Percentiles rank a stretch among this genome's conserved stretches.
phyloP scores from a whole-genome alignment of 176 grass and related monocot genomes.

The Triticum dicoccoides region DNA sequence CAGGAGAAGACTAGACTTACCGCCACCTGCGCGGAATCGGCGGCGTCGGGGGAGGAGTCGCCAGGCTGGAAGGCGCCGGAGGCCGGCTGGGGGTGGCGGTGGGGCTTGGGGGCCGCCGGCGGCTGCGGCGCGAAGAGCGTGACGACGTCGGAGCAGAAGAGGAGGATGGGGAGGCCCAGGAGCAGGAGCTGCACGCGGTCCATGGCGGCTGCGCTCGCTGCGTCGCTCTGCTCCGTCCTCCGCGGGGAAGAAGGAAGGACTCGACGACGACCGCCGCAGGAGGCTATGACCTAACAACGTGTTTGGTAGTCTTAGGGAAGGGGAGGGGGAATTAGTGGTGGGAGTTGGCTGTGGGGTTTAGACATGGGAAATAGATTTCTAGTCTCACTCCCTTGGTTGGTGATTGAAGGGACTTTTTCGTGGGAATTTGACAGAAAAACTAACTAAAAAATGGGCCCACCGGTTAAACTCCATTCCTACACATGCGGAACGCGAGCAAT shows the following conservation, averaged over 20 bases:
- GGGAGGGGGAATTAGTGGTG: no score
- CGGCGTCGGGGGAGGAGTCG: conserved; percentile 9
- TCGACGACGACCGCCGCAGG: not conserved
- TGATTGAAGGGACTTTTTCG: no score
- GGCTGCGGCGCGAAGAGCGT: conserved; percentile 72
- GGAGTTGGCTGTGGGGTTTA: no score
- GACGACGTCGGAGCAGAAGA: conserved; percentile 89
- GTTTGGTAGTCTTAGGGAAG: no score
- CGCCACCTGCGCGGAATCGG: not conserved
- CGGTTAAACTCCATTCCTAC: no score
- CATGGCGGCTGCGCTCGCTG: conserved; percentile 44
- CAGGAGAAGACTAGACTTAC: not conserved
- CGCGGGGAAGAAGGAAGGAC: not conserved
- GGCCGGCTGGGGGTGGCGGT: not conserved
- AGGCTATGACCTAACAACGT: not conserved
- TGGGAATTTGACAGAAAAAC: no score
- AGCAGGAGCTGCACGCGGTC: conserved; percentile 90
- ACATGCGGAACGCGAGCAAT: no score
- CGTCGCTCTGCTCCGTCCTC: conserved; percentile 2
- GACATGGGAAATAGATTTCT: no score
- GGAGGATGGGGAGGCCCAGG: conserved; percentile 78
- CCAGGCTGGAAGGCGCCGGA: conserved; percentile 14
- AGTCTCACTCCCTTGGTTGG: no score
- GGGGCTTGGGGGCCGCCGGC: conserved; percentile 10
- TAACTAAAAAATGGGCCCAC: no score